phyloP scores from a whole-genome alignment of 2,329 filamentous ascomycete genomes.

The Leptographium flavum region DNA sequence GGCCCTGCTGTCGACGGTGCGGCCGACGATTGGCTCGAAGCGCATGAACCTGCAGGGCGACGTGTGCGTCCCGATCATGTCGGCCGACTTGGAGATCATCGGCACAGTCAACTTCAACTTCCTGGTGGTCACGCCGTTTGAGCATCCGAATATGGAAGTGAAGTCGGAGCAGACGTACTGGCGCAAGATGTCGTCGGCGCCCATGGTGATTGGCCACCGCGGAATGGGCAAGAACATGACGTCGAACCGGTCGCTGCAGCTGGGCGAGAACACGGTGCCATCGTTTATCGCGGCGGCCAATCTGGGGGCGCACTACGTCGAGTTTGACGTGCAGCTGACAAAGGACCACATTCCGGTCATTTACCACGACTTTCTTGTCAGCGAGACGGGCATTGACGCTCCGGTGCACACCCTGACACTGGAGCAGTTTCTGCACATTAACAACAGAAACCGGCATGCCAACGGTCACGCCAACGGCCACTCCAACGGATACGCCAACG shows the following conservation, averaged over 20 bases:
- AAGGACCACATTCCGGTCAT: conserved; percentile 97
- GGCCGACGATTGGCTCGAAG: conserved; percentile 67
- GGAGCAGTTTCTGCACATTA: conserved; percentile 89
- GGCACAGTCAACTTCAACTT: conserved; percentile 96
- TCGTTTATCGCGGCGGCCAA: conserved; percentile 96
- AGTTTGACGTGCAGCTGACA: conserved; percentile 89
- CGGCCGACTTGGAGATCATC: conserved; percentile 75
- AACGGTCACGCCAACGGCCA: not conserved
- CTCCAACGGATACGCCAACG: no score
- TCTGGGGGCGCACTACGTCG: conserved; percentile 63
- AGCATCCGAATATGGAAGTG: conserved; percentile 85
- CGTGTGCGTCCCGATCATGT: conserved; percentile 80
- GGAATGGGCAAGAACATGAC: conserved; percentile 83
- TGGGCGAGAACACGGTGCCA: conserved; percentile 90
- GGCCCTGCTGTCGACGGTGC: conserved; percentile 74
- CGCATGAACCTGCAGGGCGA: conserved; percentile 90
- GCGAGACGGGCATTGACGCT: conserved; percentile 92
- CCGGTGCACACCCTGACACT: conserved; percentile 90
- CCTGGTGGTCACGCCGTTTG: conserved; percentile 83
- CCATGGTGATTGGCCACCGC: conserved; percentile 58
- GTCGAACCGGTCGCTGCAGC: conserved; percentile 72
- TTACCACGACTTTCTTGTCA: conserved; percentile 96
- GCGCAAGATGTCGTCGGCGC: conserved; percentile 75
- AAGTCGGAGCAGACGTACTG: conserved; percentile 89
- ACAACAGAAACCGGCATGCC: conserved; percentile 18